These are phyloP conservation scores for Prunus padus DNA, from an alignment of 306 rosid species.

Conservation along the genomic window DNA sequence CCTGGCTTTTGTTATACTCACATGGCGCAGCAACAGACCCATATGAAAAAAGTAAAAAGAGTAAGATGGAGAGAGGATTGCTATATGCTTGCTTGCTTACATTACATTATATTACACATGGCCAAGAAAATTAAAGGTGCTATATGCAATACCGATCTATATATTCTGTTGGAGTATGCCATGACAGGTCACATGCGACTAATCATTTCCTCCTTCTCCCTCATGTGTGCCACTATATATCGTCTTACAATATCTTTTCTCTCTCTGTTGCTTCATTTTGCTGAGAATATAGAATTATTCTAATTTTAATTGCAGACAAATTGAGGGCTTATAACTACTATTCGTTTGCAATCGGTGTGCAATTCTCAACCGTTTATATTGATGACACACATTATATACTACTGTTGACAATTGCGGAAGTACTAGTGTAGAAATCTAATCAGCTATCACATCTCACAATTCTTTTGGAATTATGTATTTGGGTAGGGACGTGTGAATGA, in stretches of 20 bases:
- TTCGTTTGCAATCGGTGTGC: too few species aligned
- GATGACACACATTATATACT: too few species aligned
- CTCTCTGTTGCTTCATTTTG: not conserved
- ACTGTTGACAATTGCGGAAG: too few species aligned
- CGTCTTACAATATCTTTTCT: too few species aligned
- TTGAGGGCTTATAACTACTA: too few species aligned
- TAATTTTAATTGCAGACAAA: too few species aligned
- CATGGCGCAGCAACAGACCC: conserved; percentile 48
- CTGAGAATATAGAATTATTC: too few species aligned
- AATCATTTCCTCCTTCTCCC: conserved; percentile 47
- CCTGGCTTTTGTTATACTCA: conserved; percentile 53
- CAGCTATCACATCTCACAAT: rapidly evolving
- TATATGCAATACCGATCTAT: not conserved
- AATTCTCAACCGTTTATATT: conserved; percentile 3
- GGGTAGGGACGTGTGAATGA: too few species aligned
- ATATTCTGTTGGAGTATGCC: conserved; percentile 35
- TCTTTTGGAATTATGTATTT: too few species aligned
- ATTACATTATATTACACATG: too few species aligned
- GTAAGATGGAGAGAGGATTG: not conserved
- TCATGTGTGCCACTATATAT: conserved; percentile 24
- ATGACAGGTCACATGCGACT: conserved; percentile 48
- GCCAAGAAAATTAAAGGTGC: not conserved
- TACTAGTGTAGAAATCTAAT: too few species aligned
- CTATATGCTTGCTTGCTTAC: not conserved
- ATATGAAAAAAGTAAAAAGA: conserved; percentile 17